Conservation (phyloP, 306 rosid species). For the Malus sylvestris region DNA sequence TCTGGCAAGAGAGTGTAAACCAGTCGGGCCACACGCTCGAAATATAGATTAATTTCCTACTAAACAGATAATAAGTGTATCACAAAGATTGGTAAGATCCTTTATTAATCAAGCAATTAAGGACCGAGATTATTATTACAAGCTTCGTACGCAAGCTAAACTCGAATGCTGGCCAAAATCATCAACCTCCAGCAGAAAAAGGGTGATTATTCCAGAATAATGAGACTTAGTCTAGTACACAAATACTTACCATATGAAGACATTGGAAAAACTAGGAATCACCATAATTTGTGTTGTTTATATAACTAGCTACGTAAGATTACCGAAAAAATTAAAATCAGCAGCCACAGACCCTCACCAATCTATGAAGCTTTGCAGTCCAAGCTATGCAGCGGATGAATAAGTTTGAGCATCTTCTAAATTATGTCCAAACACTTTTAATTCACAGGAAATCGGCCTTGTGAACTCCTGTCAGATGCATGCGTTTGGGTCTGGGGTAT, state of each 20-base stretch:
- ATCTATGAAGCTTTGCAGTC: neutral
- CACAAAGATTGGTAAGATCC: neutral
- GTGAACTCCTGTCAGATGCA: constrained; percentile 29
- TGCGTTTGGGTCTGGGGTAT: constrained; percentile 33
- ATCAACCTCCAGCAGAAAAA: neutral
- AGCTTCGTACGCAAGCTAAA: neutral
- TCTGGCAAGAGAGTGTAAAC: neutral
- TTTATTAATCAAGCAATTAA: neutral
- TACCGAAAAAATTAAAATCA: neutral
- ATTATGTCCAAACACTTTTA: neutral
- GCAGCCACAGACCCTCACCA: neutral
- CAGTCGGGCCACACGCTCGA: neutral
- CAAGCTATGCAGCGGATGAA: neutral
- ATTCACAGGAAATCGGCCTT: constrained; percentile 16
- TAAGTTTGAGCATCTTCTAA: neutral
- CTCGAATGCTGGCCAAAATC: neutral
- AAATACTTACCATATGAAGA: neutral
- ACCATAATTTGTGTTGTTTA: neutral
- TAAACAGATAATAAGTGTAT: neutral
- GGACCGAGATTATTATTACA: neutral
- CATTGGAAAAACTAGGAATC: neutral
- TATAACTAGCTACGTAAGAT: neutral
- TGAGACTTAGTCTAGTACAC: neutral
- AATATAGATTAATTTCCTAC: neutral
- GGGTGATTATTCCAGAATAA: neutral